Base-by-base conservation (phyloP, 176 grass and related monocot genomes). In the Puccinellia tenuiflora region DNA sequence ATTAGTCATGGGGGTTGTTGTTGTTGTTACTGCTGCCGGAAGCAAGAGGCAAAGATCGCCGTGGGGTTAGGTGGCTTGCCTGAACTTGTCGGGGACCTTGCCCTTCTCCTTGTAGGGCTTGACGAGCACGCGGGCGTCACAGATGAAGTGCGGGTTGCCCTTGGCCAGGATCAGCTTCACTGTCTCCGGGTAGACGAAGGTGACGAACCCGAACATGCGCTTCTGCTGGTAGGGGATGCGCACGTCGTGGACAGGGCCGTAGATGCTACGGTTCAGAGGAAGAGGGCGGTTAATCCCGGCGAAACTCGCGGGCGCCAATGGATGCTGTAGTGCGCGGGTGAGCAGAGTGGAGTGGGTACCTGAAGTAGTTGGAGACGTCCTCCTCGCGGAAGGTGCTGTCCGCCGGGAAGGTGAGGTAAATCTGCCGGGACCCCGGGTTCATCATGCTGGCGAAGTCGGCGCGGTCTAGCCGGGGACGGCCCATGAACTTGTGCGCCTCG, bases 101-200 rank as follows among this genome's bases (percentile, higher is more conserved):
- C 96, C 96, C 85, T 98, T 98, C 91, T 98, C 96, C 85, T 98
- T 98, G 91, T 98, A 98, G 3, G 96, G 96, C 85, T 98, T 98
- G 76, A 98, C 96, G 39, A 98, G 90, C n/a, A 98, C 96, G 11
- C 96, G 90, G 15, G 96, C 93, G 85, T 98, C 96, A 60, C 92
- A 98, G 74, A 98, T 94, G 85, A 98, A 98, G 88, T 98, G 96
- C 18, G 96, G 96, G 84, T 98, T 98, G 55, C 96, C 96, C 71
- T 98, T 98, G 10, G 96, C 92, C 25, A 98, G 88, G 70, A 98
- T 98, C 59, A 98, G 73, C 91, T 98, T 98, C 80, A 98, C 96
- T 11, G 96, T 98, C 73, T 98, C 96, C 73, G 96, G 91, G 88
- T 95, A 98, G 48, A 98, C 88, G 80, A 98, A 98, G 79, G 96